Percentiles rank a stretch among this genome's conserved stretches.
Conservation (phyloP, 371 early-diverging fungal genomes). For the Haplosporangium sp. region DNA sequence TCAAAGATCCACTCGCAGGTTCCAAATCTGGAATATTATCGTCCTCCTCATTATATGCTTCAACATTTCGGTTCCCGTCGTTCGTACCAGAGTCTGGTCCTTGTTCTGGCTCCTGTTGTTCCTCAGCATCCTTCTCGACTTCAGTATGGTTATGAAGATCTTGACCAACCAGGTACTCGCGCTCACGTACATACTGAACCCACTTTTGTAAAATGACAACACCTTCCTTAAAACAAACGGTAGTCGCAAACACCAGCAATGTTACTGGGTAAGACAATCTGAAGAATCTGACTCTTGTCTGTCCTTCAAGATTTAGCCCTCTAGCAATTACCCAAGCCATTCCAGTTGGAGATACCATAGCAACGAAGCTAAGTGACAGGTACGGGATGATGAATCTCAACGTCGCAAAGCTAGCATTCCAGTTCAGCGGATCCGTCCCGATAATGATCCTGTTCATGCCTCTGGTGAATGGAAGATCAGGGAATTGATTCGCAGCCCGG, state of each 20-base stretch:
- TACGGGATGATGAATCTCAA: conserved; percentile 20
- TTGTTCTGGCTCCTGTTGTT: conserved; percentile 1
- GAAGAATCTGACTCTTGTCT: conserved; percentile 41
- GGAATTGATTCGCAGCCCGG: conserved; percentile 60
- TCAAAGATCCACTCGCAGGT: neutral
- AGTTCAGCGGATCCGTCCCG: conserved; percentile 13
- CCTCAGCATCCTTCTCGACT: conserved; percentile 14
- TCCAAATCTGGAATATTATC: conserved; percentile 16
- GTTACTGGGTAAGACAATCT: conserved; percentile 59
- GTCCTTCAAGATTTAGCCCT: conserved; percentile 14
- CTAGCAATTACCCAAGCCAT: conserved; percentile 13
- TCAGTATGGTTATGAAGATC: conserved; percentile 72
- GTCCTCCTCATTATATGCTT: neutral
- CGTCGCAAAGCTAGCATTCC: conserved; percentile 24
- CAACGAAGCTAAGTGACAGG: neutral
- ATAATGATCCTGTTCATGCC: conserved; percentile 51
- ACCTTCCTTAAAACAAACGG: conserved; percentile 50
- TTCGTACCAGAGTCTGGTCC: neutral
- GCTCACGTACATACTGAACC: conserved; percentile 69
- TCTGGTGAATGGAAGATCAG: conserved; percentile 58
- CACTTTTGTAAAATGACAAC: conserved; percentile 57
- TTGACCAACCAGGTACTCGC: conserved; percentile 72
- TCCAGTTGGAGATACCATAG: conserved; percentile 12
- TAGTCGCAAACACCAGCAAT: conserved; percentile 34
- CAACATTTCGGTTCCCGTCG: neutral